Evolutionary conservation across 2,329 filamentous ascomycete species (phyloP).

Genomic region (Ceratocystis alfenasii): DNA sequence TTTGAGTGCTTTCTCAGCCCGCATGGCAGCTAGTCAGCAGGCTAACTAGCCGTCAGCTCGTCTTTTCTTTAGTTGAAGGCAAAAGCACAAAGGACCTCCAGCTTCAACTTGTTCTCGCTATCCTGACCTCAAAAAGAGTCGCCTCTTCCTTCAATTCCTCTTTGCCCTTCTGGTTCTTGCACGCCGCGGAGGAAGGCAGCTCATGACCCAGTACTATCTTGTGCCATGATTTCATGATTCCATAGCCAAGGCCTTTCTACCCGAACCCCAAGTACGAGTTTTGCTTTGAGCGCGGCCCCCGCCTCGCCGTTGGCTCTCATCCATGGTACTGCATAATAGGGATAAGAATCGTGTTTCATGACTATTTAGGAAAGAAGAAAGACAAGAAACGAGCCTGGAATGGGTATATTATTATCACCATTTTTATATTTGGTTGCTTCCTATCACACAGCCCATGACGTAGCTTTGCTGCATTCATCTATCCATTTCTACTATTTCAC

Average conservation of each 20-base stretch:
- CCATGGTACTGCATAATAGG: background rate
- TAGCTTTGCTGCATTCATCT: background rate
- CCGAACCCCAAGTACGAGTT: background rate
- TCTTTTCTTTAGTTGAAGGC: background rate
- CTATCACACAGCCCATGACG: background rate
- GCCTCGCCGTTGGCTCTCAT: background rate
- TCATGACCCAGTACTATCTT: too few relatives aligned
- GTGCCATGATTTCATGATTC: background rate
- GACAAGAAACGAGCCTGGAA: background rate
- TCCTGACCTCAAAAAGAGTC: background rate
- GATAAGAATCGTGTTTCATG: constrained; percentile 7
- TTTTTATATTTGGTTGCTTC: background rate
- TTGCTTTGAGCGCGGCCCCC: background rate
- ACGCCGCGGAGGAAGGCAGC: background rate
- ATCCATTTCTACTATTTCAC: background rate
- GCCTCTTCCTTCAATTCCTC: background rate
- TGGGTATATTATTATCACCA: background rate
- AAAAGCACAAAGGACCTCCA: background rate
- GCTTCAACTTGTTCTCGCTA: background rate
- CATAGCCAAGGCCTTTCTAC: background rate
- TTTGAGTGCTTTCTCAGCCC: background rate
- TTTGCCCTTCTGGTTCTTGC: background rate
- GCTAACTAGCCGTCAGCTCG: background rate
- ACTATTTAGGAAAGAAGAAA: background rate
- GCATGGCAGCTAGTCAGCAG: background rate